Conservation (phyloP, 345 rosid species). For the Limnanthes douglasii region DNA sequence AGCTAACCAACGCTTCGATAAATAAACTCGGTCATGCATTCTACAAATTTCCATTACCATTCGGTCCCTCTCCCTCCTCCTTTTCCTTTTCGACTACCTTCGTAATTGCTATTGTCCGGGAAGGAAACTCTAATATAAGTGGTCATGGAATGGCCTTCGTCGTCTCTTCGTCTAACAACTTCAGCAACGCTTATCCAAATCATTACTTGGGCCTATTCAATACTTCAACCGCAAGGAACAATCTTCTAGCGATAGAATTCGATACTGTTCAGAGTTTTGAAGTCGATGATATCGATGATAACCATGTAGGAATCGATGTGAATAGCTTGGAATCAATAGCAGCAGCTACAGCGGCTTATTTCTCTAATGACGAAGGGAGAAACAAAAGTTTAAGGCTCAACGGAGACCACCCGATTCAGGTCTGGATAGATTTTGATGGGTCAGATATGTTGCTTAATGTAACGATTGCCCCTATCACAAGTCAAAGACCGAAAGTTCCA, state of each 20-base stretch:
- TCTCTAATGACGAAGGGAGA: constrained; percentile 10
- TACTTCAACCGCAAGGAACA: constrained; percentile 15
- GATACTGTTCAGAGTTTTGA: constrained; percentile 30
- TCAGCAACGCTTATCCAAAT: constrained; percentile 8
- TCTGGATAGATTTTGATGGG: constrained; percentile 44
- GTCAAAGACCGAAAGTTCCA: constrained; percentile 22
- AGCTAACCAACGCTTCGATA: constrained; percentile 27
- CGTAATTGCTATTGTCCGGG: constrained; percentile 22
- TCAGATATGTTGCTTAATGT: constrained; percentile 16
- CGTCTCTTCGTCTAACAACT: constrained; percentile 15
- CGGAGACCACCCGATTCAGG: constrained; percentile 28
- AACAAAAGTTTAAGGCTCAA: constrained; percentile 16
- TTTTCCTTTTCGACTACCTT: constrained; percentile 22
- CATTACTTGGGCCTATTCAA: constrained; percentile 35
- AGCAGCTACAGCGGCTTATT: constrained; percentile 25
- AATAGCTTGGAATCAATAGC: constrained; percentile 19
- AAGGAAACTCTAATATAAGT: constrained; percentile 13
- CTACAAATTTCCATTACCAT: constrained; percentile 12
- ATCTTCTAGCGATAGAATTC: constrained; percentile 36
- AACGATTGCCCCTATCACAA: constrained; percentile 23
- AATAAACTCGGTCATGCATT: constrained; percentile 30
- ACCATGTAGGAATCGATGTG: constrained; percentile 49
- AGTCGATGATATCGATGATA: constrained; percentile 25
- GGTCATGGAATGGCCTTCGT: constrained; percentile 32
- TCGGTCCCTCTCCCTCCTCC: constrained; percentile 26